These are phyloP conservation scores for Miscanthus sacchariflorus DNA, from an alignment of 202 grass and related monocot genomes.

Conservation along the genomic window DNA sequence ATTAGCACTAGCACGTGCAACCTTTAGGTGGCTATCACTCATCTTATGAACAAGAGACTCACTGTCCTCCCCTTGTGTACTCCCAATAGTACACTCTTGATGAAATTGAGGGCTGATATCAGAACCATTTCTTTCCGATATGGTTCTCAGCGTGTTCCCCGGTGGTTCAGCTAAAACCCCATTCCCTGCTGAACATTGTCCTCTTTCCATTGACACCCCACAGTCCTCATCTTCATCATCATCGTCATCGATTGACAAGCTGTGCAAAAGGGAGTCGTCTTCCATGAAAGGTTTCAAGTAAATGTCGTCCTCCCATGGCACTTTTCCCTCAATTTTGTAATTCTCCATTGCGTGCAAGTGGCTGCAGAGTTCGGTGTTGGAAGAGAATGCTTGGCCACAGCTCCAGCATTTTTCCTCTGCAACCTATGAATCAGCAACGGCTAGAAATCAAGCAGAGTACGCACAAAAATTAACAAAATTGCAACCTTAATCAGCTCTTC, in stretches of 20 bases:
- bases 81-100: constrained; percentile 45
- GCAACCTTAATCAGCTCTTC: neutral
- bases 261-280: constrained; percentile 85
- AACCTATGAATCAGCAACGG: constrained; percentile 61
- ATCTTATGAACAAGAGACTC: constrained; percentile 34
- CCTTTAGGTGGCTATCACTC: constrained; percentile 63
- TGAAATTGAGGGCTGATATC: constrained; percentile 43
- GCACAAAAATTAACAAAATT: neutral
- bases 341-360: constrained; percentile 49
- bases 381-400: constrained; percentile 57
- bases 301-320: constrained; percentile 69
- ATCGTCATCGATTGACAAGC: constrained; percentile 66
- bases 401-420: constrained; percentile 77
- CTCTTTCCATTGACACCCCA: constrained; percentile 48
- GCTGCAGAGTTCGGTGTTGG: constrained; percentile 49
- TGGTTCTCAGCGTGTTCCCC: constrained; percentile 6
- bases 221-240: constrained; percentile 47
- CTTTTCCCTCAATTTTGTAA: constrained; percentile 49
- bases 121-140: constrained; percentile 33
- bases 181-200: constrained; percentile 37
- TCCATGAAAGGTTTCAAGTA: constrained; percentile 89
- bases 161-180: constrained; percentile 40
- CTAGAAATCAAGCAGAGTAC: constrained; percentile 19
- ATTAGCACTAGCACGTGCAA: constrained; percentile 58
- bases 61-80: constrained; percentile 14